Conservation (phyloP, 306 rosid genomes). For the Acacia melanoxylon region DNA sequence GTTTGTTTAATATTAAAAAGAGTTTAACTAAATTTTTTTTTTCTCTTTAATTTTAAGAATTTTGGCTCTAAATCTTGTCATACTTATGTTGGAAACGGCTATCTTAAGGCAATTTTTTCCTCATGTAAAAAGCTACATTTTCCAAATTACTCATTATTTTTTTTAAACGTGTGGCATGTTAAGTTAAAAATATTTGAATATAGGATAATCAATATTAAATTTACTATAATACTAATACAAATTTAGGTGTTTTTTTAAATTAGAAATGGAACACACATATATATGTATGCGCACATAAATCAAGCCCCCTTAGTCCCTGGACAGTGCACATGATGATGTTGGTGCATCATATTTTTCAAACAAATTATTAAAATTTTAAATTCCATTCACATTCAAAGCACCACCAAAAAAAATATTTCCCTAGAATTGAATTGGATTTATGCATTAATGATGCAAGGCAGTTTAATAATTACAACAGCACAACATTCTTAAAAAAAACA, state of each 20-base stretch:
- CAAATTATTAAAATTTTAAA: neutral
- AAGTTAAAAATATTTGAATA: neutral
- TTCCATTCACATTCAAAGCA: neutral
- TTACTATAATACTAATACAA: neutral
- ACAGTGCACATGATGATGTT: neutral
- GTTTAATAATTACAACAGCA: neutral
- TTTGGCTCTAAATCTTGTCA: too few relatives aligned
- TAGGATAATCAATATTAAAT: neutral
- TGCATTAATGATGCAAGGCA: neutral
- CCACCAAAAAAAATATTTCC: neutral
- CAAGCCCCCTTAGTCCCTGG: neutral
- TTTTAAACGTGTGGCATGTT: neutral
- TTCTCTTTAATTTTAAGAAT: too few relatives aligned
- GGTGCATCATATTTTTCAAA: neutral
- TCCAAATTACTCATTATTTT: neutral
- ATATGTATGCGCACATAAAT: neutral
- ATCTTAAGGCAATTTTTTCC: neutral
- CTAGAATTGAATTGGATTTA: neutral
- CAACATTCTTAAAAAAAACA: neutral
- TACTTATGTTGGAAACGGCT: neutral
- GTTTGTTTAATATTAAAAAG: too few relatives aligned
- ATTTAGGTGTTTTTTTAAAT: too few relatives aligned
- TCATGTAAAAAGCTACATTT: neutral
- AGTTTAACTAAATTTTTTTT: too few relatives aligned
- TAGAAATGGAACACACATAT: neutral